phyloP scores from a whole-genome alignment of 1,284 basidiomycete genomes.

The Sanghuangporus baumii region DNA sequence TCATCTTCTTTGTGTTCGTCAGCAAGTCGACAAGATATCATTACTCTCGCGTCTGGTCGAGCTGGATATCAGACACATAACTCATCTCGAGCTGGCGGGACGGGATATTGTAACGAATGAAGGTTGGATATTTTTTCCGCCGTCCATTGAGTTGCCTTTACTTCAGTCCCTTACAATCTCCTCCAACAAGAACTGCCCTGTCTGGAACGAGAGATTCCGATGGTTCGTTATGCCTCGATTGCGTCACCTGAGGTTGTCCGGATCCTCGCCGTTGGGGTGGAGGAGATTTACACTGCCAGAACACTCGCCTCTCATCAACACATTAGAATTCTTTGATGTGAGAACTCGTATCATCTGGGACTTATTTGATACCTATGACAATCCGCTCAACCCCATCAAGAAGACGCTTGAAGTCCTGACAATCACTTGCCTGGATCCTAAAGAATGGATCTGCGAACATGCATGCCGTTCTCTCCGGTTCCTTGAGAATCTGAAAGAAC shows the following conservation, averaged over 20 bases:
- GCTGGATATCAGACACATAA: background rate
- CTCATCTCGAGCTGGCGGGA: background rate
- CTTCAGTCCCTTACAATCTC: background rate
- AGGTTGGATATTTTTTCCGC: background rate
- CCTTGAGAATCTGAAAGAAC: background rate
- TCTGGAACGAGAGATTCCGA: background rate
- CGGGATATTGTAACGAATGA: background rate
- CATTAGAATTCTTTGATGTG: background rate
- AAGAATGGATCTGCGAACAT: too few relatives aligned
- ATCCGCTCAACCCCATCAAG: background rate
- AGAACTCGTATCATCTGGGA: background rate
- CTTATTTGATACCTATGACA: background rate
- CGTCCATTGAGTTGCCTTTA: background rate
- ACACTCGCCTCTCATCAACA: background rate
- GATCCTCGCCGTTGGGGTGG: background rate
- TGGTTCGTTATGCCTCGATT: conserved; percentile 2
- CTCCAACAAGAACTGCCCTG: background rate
- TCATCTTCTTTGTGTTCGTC: background rate
- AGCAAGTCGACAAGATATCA: background rate
- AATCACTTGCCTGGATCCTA: background rate
- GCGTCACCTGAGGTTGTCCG: background rate
- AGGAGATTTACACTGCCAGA: background rate
- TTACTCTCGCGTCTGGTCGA: background rate
- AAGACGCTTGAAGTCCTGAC: background rate
- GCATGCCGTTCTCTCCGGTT: background rate